phyloP scores from a whole-genome alignment of 2,329 filamentous ascomycete species.

The Colletotrichum aenigma region DNA sequence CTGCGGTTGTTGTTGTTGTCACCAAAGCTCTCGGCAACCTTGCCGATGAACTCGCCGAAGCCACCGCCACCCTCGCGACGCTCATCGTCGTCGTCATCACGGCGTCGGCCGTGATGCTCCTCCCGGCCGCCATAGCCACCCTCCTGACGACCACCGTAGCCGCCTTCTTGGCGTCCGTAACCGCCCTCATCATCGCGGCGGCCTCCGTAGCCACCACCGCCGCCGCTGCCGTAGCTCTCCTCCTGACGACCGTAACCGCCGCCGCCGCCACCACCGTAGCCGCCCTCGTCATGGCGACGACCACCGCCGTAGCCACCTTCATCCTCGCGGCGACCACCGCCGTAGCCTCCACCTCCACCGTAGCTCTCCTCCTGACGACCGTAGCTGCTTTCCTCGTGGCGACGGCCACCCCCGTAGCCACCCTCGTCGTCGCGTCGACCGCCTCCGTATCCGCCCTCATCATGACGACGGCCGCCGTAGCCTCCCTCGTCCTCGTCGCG shows the following conservation, averaged over 20 bases:
- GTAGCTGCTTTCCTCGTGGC: constrained; percentile 21
- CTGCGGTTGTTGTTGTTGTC: constrained; percentile 19
- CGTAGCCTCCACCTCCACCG: constrained; percentile 26
- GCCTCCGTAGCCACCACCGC: constrained; percentile 9
- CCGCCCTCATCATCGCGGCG: not conserved
- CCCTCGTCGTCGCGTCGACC: constrained; percentile 19
- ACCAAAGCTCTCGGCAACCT: constrained; percentile 19
- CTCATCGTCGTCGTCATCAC: not conserved
- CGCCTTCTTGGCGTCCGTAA: constrained; percentile 19
- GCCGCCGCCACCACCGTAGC: not conserved
- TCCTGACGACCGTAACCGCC: constrained; percentile 23
- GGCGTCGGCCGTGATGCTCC: constrained; percentile 20
- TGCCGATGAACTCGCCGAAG: constrained; percentile 25
- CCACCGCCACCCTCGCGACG: constrained; percentile 17
- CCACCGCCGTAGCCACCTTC: constrained; percentile 27
- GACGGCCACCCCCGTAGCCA: constrained; percentile 23
- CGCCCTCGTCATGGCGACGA: constrained; percentile 21
- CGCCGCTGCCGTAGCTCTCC: constrained; percentile 26
- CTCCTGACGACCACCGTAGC: constrained; percentile 23
- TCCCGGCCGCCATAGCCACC: constrained; percentile 19
- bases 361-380: constrained; percentile 14
- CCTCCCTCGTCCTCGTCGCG: constrained; percentile 26
- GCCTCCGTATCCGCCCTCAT: not conserved
- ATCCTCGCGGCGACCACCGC: constrained; percentile 21
- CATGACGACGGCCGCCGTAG: constrained; percentile 24